Evolutionary conservation across 2,329 filamentous ascomycete genomes (phyloP).

Genomic region (Xylaria sp.): DNA sequence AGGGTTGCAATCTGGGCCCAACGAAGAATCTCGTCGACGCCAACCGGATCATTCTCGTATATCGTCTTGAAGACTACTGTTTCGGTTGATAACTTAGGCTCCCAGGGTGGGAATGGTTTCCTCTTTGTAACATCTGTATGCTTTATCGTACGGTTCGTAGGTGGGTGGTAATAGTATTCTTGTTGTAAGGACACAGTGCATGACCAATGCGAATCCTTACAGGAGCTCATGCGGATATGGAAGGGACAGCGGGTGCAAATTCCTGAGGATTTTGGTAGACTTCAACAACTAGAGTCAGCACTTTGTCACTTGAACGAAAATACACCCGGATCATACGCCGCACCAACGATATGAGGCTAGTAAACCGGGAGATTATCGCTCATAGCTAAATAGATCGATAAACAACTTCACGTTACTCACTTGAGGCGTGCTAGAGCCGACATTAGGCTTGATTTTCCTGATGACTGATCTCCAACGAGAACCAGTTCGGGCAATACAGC

Average conservation of each 20-base stretch:
- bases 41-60: constrained; percentile 57
- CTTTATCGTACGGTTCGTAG: constrained; percentile 47
- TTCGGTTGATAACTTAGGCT: constrained; percentile 53
- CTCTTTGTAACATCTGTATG: constrained; percentile 56
- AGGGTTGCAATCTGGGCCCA: constrained; percentile 80
- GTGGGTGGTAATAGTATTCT: constrained; percentile 65
- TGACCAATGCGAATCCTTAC: constrained; percentile 65
- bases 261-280: constrained; percentile 57
- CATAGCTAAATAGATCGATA: background rate
- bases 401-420: background rate
- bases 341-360: too few relatives aligned
- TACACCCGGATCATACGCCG: background rate
- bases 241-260: constrained; percentile 79
- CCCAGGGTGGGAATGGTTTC: constrained; percentile 72
- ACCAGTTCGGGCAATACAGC: constrained; percentile 79
- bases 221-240: constrained; percentile 70
- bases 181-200: constrained; percentile 72
- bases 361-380: background rate
- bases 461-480: constrained; percentile 82
- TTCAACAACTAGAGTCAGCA: constrained; percentile 6
- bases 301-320: background rate
- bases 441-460: constrained; percentile 73
- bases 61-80: constrained; percentile 71
- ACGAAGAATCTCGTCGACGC: constrained; percentile 72
- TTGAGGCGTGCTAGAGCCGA: constrained; percentile 42